These are phyloP conservation scores for Cercophora sp. DNA, from an alignment of 495 filamentous ascomycete genomes.

Conservation along the genomic window DNA sequence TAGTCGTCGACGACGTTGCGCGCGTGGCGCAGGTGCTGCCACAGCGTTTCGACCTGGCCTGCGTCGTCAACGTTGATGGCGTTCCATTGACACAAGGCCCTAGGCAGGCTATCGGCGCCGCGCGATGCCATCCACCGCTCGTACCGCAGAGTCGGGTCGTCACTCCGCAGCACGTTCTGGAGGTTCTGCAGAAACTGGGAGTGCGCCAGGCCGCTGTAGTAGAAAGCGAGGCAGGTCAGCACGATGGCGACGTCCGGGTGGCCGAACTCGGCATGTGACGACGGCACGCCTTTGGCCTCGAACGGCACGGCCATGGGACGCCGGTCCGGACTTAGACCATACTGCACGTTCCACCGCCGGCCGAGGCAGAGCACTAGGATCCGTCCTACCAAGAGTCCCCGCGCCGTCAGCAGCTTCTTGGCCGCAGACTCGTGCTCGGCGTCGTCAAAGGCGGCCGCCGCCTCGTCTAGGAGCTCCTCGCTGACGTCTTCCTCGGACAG, in stretches of 20 bases:
- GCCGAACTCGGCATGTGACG: too few species aligned
- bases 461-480: neutral
- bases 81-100: slow-evolving; percentile 37
- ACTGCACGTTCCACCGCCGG: slow-evolving; percentile 42
- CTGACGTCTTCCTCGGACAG: neutral
- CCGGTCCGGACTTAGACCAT: slow-evolving; percentile 34
- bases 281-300: too few species aligned
- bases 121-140: slow-evolving; percentile 37
- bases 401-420: slow-evolving; percentile 17
- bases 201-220: too few species aligned
- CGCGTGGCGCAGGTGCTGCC: slow-evolving; percentile 30
- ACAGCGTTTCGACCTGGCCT: slow-evolving; percentile 38
- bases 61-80: slow-evolving; percentile 46
- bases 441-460: neutral
- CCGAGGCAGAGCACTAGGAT: slow-evolving; percentile 36
- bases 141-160: slow-evolving; percentile 45
- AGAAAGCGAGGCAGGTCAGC: too few species aligned
- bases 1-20: slow-evolving; percentile 42
- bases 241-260: too few species aligned
- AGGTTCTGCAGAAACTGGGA: slow-evolving; percentile 34
- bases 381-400: slow-evolving; percentile 33
- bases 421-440: neutral
- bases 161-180: slow-evolving; percentile 40
- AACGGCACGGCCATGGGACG: too few species aligned
- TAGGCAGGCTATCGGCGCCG: slow-evolving; percentile 31